These are phyloP conservation scores for Amphirosellinia nigrospora DNA, from an alignment of 495 filamentous ascomycete species.

Conservation along the genomic window DNA sequence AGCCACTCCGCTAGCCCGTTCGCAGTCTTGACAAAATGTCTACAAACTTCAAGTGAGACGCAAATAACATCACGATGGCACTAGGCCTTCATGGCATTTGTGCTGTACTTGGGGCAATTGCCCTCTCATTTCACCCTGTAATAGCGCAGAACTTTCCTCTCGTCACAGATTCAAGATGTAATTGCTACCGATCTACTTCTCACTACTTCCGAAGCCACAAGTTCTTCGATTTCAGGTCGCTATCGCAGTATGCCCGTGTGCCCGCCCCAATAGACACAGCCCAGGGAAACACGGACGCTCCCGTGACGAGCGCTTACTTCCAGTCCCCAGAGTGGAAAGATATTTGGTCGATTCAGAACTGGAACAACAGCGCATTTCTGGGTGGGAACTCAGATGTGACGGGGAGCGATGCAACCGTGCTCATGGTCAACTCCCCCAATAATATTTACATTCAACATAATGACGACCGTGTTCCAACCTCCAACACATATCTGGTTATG, in stretches of 20 bases:
- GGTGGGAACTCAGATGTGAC: constrained; percentile 38
- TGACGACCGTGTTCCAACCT: constrained; percentile 37
- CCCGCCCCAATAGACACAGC: constrained; percentile 44
- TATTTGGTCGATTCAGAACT: constrained; percentile 67
- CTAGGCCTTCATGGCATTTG: constrained; percentile 4
- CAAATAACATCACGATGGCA: not conserved
- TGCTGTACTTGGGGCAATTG: constrained; percentile 26
- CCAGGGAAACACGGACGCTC: constrained; percentile 37
- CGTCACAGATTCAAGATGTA: constrained; percentile 52
- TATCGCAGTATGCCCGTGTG: constrained; percentile 46
- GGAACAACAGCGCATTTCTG: constrained; percentile 54
- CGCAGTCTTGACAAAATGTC: not conserved
- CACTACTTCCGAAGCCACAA: constrained; percentile 69
- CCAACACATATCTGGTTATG: constrained; percentile 64
- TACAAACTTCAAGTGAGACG: not conserved
- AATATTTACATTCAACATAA: constrained; percentile 67
- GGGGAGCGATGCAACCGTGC: constrained; percentile 51
- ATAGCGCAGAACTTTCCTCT: constrained; percentile 42
- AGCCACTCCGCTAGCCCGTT: not conserved
- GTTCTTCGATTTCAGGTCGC: constrained; percentile 70
- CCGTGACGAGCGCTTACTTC: constrained; percentile 48
- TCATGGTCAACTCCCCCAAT: constrained; percentile 67
- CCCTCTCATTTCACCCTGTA: constrained; percentile 21
- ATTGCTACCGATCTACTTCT: constrained; percentile 50
- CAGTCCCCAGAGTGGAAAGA: constrained; percentile 45